These are phyloP conservation scores for Sporothrix globosa DNA, from an alignment of 2,329 filamentous ascomycete species.

Conservation along the genomic window DNA sequence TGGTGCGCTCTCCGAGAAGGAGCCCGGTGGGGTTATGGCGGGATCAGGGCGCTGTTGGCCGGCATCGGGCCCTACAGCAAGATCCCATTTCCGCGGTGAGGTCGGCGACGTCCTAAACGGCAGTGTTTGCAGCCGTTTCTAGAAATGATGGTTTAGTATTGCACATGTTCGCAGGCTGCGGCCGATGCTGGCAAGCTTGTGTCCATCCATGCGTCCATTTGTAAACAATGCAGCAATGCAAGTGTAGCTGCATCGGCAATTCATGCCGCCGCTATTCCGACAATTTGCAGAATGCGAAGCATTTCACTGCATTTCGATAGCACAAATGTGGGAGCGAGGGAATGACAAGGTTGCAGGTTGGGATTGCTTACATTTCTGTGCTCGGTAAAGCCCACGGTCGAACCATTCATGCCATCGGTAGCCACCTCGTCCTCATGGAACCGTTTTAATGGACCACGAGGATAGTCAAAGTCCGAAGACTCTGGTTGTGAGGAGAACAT, in stretches of 20 bases:
- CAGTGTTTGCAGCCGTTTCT: constrained; percentile 61
- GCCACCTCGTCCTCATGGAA: constrained; percentile 51
- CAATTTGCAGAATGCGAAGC: neutral
- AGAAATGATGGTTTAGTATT: neutral
- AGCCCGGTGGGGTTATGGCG: constrained; percentile 48
- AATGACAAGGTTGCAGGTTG: neutral
- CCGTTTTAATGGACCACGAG: constrained; percentile 50
- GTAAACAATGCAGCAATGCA: neutral
- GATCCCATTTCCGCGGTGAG: constrained; percentile 45
- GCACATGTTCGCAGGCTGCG: neutral
- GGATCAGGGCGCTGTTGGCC: constrained; percentile 41
- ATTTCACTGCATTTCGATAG: neutral
- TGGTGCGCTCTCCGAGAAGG: constrained; percentile 45
- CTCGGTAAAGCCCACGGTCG: constrained; percentile 51
- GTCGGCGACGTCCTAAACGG: constrained; percentile 54
- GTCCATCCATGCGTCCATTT: neutral
- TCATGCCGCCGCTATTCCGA: neutral
- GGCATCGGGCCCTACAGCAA: constrained; percentile 37
- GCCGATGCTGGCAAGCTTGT: neutral
- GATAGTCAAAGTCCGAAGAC: constrained; percentile 41
- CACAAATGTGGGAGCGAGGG: neutral
- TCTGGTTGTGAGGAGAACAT: constrained; percentile 34
- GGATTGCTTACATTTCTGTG: constrained; percentile 53
- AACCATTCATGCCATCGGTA: constrained; percentile 42
- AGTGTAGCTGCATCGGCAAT: neutral